phyloP scores from a whole-genome alignment of 1,139 yeast species.

The Candida albicans region DNA sequence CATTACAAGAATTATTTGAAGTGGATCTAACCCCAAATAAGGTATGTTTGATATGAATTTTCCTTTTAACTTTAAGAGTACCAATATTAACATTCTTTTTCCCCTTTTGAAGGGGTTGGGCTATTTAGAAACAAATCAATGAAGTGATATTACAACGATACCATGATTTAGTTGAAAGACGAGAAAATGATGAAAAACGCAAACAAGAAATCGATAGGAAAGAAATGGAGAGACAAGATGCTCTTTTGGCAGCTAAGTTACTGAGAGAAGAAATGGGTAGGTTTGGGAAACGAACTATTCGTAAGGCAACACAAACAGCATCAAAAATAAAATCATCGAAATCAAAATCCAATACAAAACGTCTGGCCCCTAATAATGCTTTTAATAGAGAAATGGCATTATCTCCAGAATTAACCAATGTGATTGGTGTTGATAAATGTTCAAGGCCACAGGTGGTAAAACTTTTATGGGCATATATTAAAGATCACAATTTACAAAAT shows the following conservation, averaged over 20 bases:
- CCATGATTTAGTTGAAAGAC: slow-evolving; percentile 43
- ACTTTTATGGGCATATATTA: slow-evolving; percentile 72
- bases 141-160: slow-evolving; percentile 62
- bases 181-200: slow-evolving; percentile 28
- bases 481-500: slow-evolving; percentile 62
- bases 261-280: slow-evolving; percentile 32
- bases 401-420: slow-evolving; percentile 49
- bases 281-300: slow-evolving; percentile 6
- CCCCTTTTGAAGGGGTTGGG: background rate
- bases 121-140: slow-evolving; percentile 51
- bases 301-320: slow-evolving; percentile 9
- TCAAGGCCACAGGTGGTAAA: slow-evolving; percentile 76
- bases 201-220: slow-evolving; percentile 24
- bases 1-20: slow-evolving; percentile 66
- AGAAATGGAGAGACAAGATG: slow-evolving; percentile 42
- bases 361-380: slow-evolving; percentile 22
- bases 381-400: slow-evolving; percentile 43
- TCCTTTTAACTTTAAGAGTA: background rate
- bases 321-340: slow-evolving; percentile 3
- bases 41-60: slow-evolving; percentile 27
- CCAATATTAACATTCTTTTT: too few relatives aligned
- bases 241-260: slow-evolving; percentile 46
- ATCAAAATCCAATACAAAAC: slow-evolving; percentile 10
- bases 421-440: slow-evolving; percentile 41
- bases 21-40: slow-evolving; percentile 53